Base-by-base conservation (phyloP, 2,329 filamentous ascomycete species). In the Phyllosticta citriasiana region DNA sequence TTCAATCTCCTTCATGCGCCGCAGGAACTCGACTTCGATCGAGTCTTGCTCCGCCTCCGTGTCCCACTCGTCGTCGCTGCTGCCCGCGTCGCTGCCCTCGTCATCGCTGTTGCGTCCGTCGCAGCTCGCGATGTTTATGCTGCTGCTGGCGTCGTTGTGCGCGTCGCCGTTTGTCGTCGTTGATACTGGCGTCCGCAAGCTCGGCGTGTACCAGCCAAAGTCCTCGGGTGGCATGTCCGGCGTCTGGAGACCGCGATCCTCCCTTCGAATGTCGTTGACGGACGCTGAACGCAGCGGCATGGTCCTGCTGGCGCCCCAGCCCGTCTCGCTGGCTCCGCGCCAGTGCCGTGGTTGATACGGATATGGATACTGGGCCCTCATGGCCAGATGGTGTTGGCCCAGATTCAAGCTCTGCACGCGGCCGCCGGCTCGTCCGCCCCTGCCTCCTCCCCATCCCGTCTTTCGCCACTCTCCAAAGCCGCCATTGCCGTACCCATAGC, bases 1-100 rank as follows among this genome's bases (percentile, higher is more conserved):
- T 50, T 72, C 66, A 60, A 73, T 70, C 2, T 40, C 56, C n/a
- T 55, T 47, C 27, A 61, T 53, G 30, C 59, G 59, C 27, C 53
- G 56, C 26, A 61, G 59, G 22, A 40, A 57, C 10, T 25, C 47
- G 35, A 60, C 26, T 16, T 60, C 58, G 58, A 60, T 60, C 47
- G 33, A 51, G 50, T 61, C 54, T 54, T 57, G 33, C n/a, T 50
- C 59, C 1, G 53, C 56, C 27, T 56, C 40, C 26, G 26, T 57
- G 9, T 51, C 56, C 10, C 12, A 47, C 6, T 16, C 33, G 59
- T 16, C 26, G 33, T 40, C 53, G 22, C 16, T 27, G 7, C n/a
- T 35, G 33, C 24, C 30, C 0, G 53, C 33, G 19, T 51, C 33
- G 6, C 53, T 33, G 16, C 14, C 24, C 26, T 8, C 33, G 59